These are phyloP conservation scores for Hibiscus tridactylites DNA, from an alignment of 345 rosid species.

Conservation along the genomic window DNA sequence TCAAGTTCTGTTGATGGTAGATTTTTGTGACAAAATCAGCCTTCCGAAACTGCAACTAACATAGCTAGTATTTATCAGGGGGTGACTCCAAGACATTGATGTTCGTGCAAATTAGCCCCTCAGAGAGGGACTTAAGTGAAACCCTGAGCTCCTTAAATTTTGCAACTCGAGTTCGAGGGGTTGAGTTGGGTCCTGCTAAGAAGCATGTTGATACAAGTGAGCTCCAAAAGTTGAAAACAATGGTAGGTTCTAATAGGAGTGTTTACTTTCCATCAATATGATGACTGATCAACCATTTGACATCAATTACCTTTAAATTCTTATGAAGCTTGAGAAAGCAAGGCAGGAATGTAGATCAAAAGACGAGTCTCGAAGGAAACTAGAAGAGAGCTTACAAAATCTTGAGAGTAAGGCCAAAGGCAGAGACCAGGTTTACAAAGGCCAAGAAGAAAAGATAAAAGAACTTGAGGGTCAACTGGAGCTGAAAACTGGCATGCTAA, in stretches of 20 bases:
- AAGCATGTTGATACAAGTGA: constrained; percentile 72
- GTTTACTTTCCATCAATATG: not conserved
- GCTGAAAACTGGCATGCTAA: constrained; percentile 29
- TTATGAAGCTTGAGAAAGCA: constrained; percentile 64
- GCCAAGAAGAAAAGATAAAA: constrained; percentile 66
- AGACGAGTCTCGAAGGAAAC: constrained; percentile 66
- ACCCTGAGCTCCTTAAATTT: constrained; percentile 81
- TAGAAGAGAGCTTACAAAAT: constrained; percentile 70
- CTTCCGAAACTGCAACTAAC: not conserved
- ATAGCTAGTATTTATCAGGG: constrained; percentile 32
- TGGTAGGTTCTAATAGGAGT: constrained; percentile 34
- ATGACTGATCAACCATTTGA: constrained; percentile 2
- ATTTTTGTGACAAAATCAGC: not conserved
- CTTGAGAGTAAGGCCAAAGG: constrained; percentile 61
- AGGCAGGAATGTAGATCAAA: constrained; percentile 69
- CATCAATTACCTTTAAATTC: not conserved
- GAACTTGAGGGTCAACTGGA: constrained; percentile 81
- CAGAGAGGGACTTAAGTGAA: constrained; percentile 78
- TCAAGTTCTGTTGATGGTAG: constrained; percentile 2
- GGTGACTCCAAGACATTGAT: constrained; percentile 89
- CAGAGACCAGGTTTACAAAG: constrained; percentile 52
- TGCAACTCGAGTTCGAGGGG: constrained; percentile 86
- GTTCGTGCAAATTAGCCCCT: constrained; percentile 96
- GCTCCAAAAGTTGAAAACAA: constrained; percentile 69
- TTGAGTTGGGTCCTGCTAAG: constrained; percentile 77